A percentile compares a stretch with the other conserved stretches of the same genome.
Evolutionary conservation across 1,139 yeast species (phyloP).

Genomic region (Yamadazyma atlantica): DNA sequence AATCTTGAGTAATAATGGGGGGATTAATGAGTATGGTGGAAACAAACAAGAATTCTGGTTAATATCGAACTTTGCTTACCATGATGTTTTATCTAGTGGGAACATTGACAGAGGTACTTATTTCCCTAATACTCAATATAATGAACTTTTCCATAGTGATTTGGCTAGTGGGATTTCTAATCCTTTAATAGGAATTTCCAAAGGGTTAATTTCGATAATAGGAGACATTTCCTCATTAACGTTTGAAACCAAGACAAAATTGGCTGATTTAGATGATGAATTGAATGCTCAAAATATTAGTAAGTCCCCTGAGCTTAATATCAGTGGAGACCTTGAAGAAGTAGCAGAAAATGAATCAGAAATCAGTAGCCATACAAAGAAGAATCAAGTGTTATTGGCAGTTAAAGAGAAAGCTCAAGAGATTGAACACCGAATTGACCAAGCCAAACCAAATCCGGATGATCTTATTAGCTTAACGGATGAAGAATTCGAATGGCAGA

Average conservation of each 20-base stretch:
- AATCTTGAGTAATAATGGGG: constrained; percentile 57
- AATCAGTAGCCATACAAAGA: constrained; percentile 26
- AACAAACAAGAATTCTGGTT: constrained; percentile 70
- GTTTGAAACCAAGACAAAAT: constrained; percentile 43
- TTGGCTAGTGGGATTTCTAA: constrained; percentile 48
- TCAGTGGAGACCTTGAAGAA: constrained; percentile 5
- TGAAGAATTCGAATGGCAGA: constrained; percentile 61
- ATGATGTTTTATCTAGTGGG: constrained; percentile 69
- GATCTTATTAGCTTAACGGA: constrained; percentile 50
- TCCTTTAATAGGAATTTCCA: constrained; percentile 72
- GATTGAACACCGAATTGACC: constrained; percentile 51
- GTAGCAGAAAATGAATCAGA: constrained; percentile 13
- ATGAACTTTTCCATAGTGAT: constrained; percentile 46
- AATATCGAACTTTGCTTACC: constrained; percentile 79
- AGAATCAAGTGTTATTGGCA: constrained; percentile 22
- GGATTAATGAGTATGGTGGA: constrained; percentile 50
- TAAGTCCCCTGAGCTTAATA: constrained; percentile 10
- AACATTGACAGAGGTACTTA: constrained; percentile 56
- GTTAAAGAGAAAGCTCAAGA: constrained; percentile 39
- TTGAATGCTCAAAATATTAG: constrained; percentile 11
- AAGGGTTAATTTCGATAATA: constrained; percentile 60
- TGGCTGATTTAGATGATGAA: constrained; percentile 15
- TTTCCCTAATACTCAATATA: constrained; percentile 58
- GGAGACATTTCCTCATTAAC: constrained; percentile 71
- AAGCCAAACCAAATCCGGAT: constrained; percentile 52